Conservation (phyloP, 163 green algal species). For the Volvox carteri region DNA sequence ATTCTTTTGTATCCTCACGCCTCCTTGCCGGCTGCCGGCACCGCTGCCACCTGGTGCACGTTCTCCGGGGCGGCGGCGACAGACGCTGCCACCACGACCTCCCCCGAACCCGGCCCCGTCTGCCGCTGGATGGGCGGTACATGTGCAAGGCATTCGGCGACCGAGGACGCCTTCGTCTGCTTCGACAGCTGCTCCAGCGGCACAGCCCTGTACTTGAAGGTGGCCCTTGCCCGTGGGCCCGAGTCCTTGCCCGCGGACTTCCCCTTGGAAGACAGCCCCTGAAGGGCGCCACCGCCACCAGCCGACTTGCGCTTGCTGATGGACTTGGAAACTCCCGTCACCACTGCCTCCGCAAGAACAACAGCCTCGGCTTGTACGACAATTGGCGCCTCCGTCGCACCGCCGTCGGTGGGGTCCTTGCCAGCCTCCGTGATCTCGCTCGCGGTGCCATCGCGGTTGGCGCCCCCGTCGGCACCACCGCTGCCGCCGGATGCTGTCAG, state of each 20-base stretch:
- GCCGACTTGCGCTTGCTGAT: background rate
- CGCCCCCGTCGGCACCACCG: background rate
- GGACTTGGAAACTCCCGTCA: background rate
- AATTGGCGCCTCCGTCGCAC: background rate
- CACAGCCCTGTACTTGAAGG: background rate
- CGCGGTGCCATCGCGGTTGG: background rate
- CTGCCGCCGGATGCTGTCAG: no score
- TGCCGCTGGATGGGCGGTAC: background rate
- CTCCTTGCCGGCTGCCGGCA: no score
- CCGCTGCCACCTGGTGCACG: no score
- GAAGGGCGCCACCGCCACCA: background rate
- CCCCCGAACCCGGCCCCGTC: background rate
- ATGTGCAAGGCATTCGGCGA: background rate
- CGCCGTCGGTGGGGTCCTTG: slow-evolving; percentile 1
- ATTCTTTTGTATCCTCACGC: no score
- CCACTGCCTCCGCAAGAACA: background rate
- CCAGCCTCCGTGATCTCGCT: background rate
- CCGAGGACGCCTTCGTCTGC: background rate
- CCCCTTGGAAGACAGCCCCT: background rate
- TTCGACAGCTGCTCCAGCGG: background rate
- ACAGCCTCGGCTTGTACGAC: slow-evolving; percentile 11
- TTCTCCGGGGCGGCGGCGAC: background rate
- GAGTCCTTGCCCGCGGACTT: background rate
- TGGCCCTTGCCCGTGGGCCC: background rate
- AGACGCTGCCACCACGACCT: background rate